Conservation (phyloP, 345 rosid species). For the Arabidopsis arenosa region DNA sequence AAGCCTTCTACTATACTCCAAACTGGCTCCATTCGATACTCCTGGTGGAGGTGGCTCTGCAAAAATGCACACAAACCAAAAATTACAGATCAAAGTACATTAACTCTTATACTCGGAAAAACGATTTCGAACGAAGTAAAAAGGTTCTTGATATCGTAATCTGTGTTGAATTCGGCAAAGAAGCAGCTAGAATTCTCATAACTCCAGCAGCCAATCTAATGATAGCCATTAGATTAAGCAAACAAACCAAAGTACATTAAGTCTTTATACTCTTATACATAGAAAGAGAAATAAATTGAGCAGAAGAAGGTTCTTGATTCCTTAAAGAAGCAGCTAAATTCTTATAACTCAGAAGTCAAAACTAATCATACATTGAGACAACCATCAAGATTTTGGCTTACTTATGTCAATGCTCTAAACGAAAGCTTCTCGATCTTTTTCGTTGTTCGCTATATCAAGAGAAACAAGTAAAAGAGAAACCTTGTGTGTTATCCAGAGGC, state of each 20-base stretch:
- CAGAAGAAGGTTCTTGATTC: too few relatives aligned
- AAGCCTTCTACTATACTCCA: constrained; percentile 69
- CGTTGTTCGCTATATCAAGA: neutral
- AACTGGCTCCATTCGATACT: constrained; percentile 61
- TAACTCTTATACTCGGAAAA: neutral
- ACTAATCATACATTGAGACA: neutral
- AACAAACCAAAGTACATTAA: too few relatives aligned
- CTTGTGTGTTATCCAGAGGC: constrained; percentile 44
- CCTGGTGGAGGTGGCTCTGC: constrained; percentile 66
- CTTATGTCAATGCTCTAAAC: neutral
- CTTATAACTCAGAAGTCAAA: too few relatives aligned
- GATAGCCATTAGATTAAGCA: neutral
- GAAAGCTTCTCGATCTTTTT: neutral
- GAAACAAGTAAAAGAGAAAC: constrained; percentile 34
- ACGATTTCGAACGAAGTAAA: neutral
- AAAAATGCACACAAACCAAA: neutral
- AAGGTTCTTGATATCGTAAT: constrained; percentile 21
- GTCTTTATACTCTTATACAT: too few relatives aligned
- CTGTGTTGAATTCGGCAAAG: neutral
- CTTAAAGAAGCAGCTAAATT: neutral
- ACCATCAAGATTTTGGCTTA: neutral
- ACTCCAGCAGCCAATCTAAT: neutral
- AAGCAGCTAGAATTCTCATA: constrained; percentile 8
- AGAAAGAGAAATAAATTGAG: too few relatives aligned
- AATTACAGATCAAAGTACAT: neutral